Evolutionary conservation across 441 rosid genomes (phyloP).

Genomic region (Cnidoscolus chayamansa): DNA sequence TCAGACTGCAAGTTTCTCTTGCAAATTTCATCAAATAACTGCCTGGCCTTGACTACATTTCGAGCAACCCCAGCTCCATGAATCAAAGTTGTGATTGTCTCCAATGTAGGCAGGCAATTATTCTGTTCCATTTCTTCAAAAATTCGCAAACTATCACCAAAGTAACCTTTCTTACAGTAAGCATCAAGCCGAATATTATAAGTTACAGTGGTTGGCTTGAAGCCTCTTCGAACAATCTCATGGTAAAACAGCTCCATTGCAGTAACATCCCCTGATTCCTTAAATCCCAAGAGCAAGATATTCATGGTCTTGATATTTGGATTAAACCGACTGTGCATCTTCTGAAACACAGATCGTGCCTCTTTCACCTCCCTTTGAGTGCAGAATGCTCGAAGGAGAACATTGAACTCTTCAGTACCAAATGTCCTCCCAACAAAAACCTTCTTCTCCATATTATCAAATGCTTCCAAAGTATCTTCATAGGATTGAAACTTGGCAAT

Average conservation of each 20-base stretch:
- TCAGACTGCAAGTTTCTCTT: slow-evolving; percentile 53
- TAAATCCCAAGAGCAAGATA: slow-evolving; percentile 74
- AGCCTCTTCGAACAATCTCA: slow-evolving; percentile 70
- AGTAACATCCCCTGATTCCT: slow-evolving; percentile 66
- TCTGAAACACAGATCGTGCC: slow-evolving; percentile 60
- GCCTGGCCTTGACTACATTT: slow-evolving; percentile 52
- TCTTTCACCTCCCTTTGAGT: slow-evolving; percentile 70
- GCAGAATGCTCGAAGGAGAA: slow-evolving; percentile 68
- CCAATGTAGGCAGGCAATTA: slow-evolving; percentile 39
- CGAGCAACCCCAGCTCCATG: slow-evolving; percentile 73
- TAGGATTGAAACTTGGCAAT: slow-evolving; percentile 58
- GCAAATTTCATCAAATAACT: slow-evolving; percentile 63
- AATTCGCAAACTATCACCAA: slow-evolving; percentile 67
- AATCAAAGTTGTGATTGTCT: slow-evolving; percentile 69
- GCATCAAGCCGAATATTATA: slow-evolving; percentile 70
- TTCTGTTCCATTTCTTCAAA: slow-evolving; percentile 62
- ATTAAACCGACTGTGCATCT: slow-evolving; percentile 47
- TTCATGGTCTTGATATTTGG: slow-evolving; percentile 75
- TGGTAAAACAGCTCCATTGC: slow-evolving; percentile 77
- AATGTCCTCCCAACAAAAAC: slow-evolving; percentile 52
- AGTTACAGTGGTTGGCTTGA: slow-evolving; percentile 50
- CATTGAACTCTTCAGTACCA: slow-evolving; percentile 68
- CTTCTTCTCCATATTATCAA: slow-evolving; percentile 54
- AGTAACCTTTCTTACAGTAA: slow-evolving; percentile 64
- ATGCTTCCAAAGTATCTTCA: slow-evolving; percentile 67